These are phyloP conservation scores for Ophiostoma angusticollis DNA, from an alignment of 2,329 filamentous ascomycete species.

Conservation along the genomic window DNA sequence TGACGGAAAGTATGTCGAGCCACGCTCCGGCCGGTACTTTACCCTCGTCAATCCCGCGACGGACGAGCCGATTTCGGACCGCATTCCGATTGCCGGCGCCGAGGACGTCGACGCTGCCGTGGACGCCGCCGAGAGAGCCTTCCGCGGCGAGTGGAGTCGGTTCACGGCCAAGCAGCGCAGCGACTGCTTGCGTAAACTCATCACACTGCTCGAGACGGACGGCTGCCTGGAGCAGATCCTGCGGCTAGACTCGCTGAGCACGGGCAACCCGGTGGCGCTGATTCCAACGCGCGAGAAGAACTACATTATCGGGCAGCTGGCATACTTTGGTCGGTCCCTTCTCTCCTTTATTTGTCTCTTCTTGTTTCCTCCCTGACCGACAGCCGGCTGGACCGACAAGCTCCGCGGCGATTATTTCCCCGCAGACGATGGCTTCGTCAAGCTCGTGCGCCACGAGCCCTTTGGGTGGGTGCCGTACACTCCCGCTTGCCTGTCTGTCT, in stretches of 20 bases:
- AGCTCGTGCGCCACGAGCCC: constrained; percentile 5
- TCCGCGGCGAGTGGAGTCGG: constrained; percentile 24
- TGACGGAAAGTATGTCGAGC: constrained; percentile 8
- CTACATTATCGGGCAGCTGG: constrained; percentile 2
- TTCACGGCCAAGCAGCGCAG: constrained; percentile 4
- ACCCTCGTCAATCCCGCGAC: constrained; percentile 5
- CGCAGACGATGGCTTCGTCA: constrained; percentile 31
- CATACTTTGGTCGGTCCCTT: too few relatives aligned
- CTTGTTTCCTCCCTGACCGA: too few relatives aligned
- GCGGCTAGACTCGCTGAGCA: constrained; percentile 1
- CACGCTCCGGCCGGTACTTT: background rate
- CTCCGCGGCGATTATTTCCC: constrained; percentile 25
- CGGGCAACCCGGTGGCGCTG: constrained; percentile 7
- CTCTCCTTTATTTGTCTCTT: too few relatives aligned
- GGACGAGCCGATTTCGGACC: background rate
- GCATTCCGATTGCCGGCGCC: constrained; percentile 3
- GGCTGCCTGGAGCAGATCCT: background rate
- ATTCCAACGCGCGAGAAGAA: constrained; percentile 8
- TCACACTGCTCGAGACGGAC: background rate
- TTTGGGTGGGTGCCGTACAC: too few relatives aligned
- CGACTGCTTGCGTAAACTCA: background rate
- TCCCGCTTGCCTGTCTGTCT: too few relatives aligned
- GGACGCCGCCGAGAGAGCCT: constrained; percentile 3
- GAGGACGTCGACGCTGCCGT: constrained; percentile 7
- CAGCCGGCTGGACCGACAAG: constrained; percentile 28